Percentiles rank a stretch among this genome's conserved stretches.
Evolutionary conservation across 1,284 basidiomycete species (phyloP).

Genomic region (Leucoagaricus sp.): DNA sequence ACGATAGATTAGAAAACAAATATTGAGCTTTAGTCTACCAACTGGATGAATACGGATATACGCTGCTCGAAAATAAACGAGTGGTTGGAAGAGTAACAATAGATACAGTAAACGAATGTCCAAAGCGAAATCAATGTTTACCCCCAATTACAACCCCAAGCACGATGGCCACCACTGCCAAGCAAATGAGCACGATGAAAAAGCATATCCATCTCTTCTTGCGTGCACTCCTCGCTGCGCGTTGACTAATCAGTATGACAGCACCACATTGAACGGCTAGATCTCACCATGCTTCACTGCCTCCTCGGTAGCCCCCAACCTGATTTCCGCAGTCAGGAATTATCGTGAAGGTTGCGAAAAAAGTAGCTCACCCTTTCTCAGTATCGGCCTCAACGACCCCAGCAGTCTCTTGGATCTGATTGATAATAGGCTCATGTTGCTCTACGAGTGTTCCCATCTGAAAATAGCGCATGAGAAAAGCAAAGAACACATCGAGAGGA

Average conservation of each 20-base stretch:
- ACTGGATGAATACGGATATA: conserved; percentile 10
- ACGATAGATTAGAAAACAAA: background rate
- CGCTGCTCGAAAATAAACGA: background rate
- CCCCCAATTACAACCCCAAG: conserved; percentile 49
- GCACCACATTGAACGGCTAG: background rate
- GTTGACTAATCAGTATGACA: conserved; percentile 12
- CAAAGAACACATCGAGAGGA: conserved; percentile 22
- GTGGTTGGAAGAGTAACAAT: background rate
- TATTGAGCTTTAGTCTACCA: background rate
- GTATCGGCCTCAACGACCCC: conserved; percentile 67
- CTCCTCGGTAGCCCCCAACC: conserved; percentile 64
- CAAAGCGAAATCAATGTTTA: conserved; percentile 19
- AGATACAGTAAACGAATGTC: background rate
- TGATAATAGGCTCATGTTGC: conserved; percentile 79
- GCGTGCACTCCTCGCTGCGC: conserved; percentile 53
- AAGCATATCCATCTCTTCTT: conserved; percentile 85
- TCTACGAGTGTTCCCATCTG: conserved; percentile 80
- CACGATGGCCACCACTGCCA: conserved; percentile 51
- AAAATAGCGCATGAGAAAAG: conserved; percentile 15
- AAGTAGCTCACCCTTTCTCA: conserved; percentile 58
- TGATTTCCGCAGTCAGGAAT: conserved; percentile 27
- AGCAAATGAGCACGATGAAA: conserved; percentile 52
- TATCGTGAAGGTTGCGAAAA: background rate
- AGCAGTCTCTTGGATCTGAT: conserved; percentile 64
- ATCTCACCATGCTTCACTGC: conserved; percentile 61